Evolutionary conservation across 169 alveolate genomes (phyloP), one percentile per base, ranked within the genome.

Genomic region (Eimeria maxima): DNA sequence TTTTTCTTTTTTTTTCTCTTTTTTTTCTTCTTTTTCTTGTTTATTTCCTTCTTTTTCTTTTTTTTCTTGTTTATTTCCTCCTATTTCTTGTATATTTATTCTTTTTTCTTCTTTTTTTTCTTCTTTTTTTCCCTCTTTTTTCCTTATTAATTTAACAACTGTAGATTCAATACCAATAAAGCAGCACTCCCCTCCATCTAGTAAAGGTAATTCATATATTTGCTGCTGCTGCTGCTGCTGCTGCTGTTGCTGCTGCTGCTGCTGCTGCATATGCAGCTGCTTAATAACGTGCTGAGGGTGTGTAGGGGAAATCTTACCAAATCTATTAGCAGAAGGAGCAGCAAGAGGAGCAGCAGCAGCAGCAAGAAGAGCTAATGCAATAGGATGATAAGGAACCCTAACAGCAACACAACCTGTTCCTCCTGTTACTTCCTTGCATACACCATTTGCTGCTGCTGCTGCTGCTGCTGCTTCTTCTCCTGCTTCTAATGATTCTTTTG

Each of bases 291-390:
- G 99, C 81, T 90, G 84, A 11, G 99, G 98, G 55, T 95, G 96
- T 0, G 99, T 98, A 4, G 99, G 99, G 81, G 98, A 96, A 53
- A 98, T 98, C 95, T 98, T 99, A 16, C 99, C 98, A 84, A 98
- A 98, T 74, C 97, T 94, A 96, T 98, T 99, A 2, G 99, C 99
- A n/a, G 99, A 97, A 38, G 99, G 99, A 20, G 99, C 99, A 29
- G 99, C 99, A 22, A 98, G 95, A 0, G 99, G 99, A 24, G 97
- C 95, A 5, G 96, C 96, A 42, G 98, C 93, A 7, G 96, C 76
- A 83, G 96, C 96, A 18, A 98, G 96, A 45, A 98, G 96, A 63
- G 97, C 96, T 65, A 95, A 90, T 0, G 99, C 99, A 20, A 89
- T 0, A 80, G 95, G 74, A 11, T 18, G 74, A 45, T 95, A 24